Evolutionary conservation across 192 early-diverging fungal species (phyloP).

Genomic region (Lobulomyces angularis): DNA sequence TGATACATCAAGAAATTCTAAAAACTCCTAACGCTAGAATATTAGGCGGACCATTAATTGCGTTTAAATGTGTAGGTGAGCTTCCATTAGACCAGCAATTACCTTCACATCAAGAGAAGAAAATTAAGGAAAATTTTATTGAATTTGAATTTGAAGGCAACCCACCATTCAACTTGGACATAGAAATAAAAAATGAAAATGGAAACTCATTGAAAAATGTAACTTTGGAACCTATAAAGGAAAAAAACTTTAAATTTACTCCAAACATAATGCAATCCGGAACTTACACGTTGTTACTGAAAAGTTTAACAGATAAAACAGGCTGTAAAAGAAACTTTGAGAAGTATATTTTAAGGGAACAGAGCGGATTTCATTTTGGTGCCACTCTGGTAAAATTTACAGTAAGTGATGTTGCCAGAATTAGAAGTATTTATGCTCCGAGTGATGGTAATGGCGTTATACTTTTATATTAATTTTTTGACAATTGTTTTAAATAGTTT

Average conservation of each 20-base stretch:
- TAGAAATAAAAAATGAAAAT: conserved; percentile 32
- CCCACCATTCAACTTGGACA: conserved; percentile 21
- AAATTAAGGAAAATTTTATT: conserved; percentile 15
- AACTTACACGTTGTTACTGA: conserved; percentile 20
- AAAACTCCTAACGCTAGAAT: conserved; percentile 24
- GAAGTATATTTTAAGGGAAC: not conserved
- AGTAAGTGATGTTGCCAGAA: conserved; percentile 34
- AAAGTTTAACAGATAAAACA: conserved; percentile 19
- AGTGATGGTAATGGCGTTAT: conserved; percentile 55
- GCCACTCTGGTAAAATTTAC: conserved; percentile 9
- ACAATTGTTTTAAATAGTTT: no score
- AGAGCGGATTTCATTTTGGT: not conserved
- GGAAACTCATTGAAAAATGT: conserved; percentile 16
- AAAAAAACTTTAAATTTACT: conserved; percentile 11
- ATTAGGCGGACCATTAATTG: conserved; percentile 12
- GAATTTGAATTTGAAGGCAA: conserved; percentile 5
- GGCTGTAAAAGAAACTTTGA: conserved; percentile 23
- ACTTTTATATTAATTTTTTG: no score
- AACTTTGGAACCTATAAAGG: conserved; percentile 8
- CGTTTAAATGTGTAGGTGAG: conserved; percentile 22
- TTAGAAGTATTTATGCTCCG: conserved; percentile 13
- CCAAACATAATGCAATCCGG: conserved; percentile 18
- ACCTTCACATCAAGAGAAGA: conserved; percentile 15
- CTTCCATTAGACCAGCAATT: not conserved
- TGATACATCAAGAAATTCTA: conserved; percentile 18